These are phyloP conservation scores for Prasinococcaceae sp. DNA, from an alignment of 139 green algal species.

Conservation along the genomic window DNA sequence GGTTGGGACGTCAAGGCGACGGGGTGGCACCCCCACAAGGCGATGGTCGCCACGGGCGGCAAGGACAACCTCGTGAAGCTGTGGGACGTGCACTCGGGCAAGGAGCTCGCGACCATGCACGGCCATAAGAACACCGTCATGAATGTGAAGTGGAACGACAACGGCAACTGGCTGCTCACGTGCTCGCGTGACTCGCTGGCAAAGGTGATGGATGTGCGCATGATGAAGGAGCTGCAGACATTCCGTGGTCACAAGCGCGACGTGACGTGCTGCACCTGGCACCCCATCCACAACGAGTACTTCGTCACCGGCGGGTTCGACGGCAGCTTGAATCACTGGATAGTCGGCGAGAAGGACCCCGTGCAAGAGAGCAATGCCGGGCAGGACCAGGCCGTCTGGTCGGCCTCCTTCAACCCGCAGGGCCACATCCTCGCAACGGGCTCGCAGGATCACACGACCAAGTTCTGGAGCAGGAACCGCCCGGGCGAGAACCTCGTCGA, in stretches of 20 bases:
- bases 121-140: slow-evolving; percentile 66
- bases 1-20: slow-evolving; percentile 76
- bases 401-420: slow-evolving; percentile 63
- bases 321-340: slow-evolving; percentile 60
- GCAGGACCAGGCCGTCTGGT: slow-evolving; percentile 55
- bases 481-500: no score
- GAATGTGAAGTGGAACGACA: slow-evolving; percentile 61
- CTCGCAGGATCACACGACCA: slow-evolving; percentile 35
- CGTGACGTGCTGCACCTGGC: slow-evolving; percentile 61
- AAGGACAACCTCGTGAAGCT: slow-evolving; percentile 86
- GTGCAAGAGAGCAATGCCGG: slow-evolving; percentile 38
- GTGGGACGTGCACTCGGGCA: slow-evolving; percentile 59
- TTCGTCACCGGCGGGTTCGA: slow-evolving; percentile 53
- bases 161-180: slow-evolving; percentile 74
- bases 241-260: slow-evolving; percentile 64
- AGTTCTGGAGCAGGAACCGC: slow-evolving; percentile 53
- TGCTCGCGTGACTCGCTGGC: slow-evolving; percentile 52
- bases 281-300: slow-evolving; percentile 71
- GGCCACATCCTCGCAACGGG: slow-evolving; percentile 62
- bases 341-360: slow-evolving; percentile 34
- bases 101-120: slow-evolving; percentile 42
- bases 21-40: slow-evolving; percentile 76
- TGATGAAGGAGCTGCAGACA: slow-evolving; percentile 36
- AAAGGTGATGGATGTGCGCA: slow-evolving; percentile 46
- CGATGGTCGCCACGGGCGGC: slow-evolving; percentile 51